Evolutionary conservation across 768 basidiomycete genomes (phyloP), one percentile per base, ranked within the genome.

Genomic region (Suillus bovinus): DNA sequence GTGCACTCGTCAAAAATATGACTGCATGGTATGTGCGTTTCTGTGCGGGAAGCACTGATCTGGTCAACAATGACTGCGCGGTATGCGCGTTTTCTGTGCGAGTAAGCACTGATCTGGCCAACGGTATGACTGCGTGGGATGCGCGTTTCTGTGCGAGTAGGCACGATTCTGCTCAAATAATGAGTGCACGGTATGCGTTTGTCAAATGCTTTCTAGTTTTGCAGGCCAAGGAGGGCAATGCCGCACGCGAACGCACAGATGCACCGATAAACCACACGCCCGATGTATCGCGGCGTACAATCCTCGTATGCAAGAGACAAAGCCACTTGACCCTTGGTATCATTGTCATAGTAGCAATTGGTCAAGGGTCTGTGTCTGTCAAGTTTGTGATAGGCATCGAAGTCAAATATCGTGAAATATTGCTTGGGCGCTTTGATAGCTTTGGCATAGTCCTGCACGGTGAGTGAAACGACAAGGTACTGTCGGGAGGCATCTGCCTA

Each of bases 401-500:
- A 20, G 49, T 56, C 52, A 20, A 17, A 29, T 24, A 57, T 38
- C 20, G 24, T 27, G 47, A 47, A 27, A 17, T n/a, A 56, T 39
- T 27, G 46, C 11, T 13, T 29, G 14, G 38, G 33, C 16, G 56
- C 33, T 33, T 44, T 33, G 50, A n/a, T 10, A 39, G 38, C 31
- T 31, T 42, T 31, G 49, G 16, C 20, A 41, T 60, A 24, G 20
- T 33, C 50, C 50, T 52, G 20, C 17, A 31, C 22, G n/a, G 42
- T 61, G 61, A 61, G 61, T 38, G 39, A 47, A 38, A 59, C n/a
- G 24, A 34, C 47, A 20, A 31, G 17, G 27, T 47, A 47, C 11
- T 27, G 31, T 59, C 33, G 20, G 29, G 11, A 52, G 29, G 42
- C 62, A 63, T 63, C 41, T 63, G 62, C 62, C 62, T 63, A 61